Conservation (phyloP, 2,329 filamentous ascomycete genomes). For the Rhynchosporium secalis region DNA sequence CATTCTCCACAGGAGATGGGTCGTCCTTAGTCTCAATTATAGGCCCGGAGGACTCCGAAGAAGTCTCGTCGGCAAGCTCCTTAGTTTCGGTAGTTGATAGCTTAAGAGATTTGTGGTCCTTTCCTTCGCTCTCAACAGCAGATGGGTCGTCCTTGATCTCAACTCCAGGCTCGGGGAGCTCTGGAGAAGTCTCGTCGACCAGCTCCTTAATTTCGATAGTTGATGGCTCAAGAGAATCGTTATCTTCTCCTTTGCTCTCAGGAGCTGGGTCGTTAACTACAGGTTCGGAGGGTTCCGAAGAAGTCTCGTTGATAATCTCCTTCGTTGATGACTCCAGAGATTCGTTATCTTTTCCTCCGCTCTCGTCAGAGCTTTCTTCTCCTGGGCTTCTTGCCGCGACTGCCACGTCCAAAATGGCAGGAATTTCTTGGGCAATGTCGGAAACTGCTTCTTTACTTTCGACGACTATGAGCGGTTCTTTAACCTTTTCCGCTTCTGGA, state of each 20-base stretch:
- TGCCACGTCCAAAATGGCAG: background rate
- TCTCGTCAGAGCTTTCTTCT: background rate
- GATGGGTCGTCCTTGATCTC: background rate
- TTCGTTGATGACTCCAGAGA: background rate
- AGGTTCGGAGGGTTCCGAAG: no score
- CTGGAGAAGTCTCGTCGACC: no score
- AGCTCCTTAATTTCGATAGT: no score
- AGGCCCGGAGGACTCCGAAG: background rate
- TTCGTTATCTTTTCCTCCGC: constrained; percentile 14
- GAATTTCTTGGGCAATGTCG: background rate
- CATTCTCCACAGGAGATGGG: no score
- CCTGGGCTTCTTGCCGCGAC: background rate
- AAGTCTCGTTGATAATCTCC: no score
- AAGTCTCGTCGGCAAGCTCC: constrained; percentile 9
- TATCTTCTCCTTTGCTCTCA: constrained; percentile 13
- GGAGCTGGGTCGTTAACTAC: background rate
- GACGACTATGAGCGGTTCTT: background rate
- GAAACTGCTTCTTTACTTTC: constrained; percentile 1
- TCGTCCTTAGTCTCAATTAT: background rate
- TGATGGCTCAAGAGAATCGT: background rate
- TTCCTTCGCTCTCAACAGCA: constrained; percentile 6
- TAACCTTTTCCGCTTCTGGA: background rate
- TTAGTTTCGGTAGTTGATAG: background rate
- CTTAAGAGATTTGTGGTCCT: constrained; percentile 2
- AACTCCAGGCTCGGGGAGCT: no score